phyloP scores from a whole-genome alignment of 768 basidiomycete genomes.

The Boletus edulis region DNA sequence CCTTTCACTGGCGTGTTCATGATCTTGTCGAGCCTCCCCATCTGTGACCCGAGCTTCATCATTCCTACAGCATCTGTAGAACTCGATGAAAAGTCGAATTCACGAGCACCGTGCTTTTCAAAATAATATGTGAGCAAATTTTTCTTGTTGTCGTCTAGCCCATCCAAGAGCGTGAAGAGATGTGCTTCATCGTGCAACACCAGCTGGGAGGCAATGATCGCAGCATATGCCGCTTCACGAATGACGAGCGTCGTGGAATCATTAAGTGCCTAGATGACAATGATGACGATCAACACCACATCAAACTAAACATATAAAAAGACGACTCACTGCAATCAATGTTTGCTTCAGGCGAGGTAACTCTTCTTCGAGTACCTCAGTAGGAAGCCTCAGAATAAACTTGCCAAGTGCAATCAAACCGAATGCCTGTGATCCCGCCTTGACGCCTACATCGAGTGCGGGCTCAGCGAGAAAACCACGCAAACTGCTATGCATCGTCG shows the following conservation, averaged over 20 bases:
- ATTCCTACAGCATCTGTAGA: slow-evolving; percentile 44
- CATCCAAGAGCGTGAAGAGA: slow-evolving; percentile 76
- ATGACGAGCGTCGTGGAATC: slow-evolving; percentile 72
- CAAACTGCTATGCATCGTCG: slow-evolving; percentile 74
- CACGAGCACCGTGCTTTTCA: slow-evolving; percentile 80
- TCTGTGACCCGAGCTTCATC: slow-evolving; percentile 75
- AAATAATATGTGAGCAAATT: slow-evolving; percentile 87
- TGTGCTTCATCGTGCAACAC: slow-evolving; percentile 82
- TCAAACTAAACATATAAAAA: neutral
- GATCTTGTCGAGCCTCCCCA: slow-evolving; percentile 74
- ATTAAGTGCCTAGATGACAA: slow-evolving; percentile 57
- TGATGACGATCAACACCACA: neutral
- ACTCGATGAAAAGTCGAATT: slow-evolving; percentile 34
- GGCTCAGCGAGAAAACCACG: slow-evolving; percentile 60
- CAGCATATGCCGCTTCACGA: slow-evolving; percentile 78
- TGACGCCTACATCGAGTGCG: slow-evolving; percentile 50
- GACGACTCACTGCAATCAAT: slow-evolving; percentile 57
- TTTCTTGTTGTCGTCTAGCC: slow-evolving; percentile 87
- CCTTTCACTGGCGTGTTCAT: slow-evolving; percentile 66
- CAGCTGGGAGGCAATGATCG: slow-evolving; percentile 81
- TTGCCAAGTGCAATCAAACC: slow-evolving; percentile 82
- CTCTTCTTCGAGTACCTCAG: slow-evolving; percentile 85
- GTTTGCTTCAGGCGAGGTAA: slow-evolving; percentile 73
- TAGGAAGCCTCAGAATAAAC: slow-evolving; percentile 75
- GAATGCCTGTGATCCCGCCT: slow-evolving; percentile 72